Evolutionary conservation across 2,329 filamentous ascomycete species (phyloP), one percentile per base, ranked within the genome.

Genomic region (Pseudopyricularia javanii): DNA sequence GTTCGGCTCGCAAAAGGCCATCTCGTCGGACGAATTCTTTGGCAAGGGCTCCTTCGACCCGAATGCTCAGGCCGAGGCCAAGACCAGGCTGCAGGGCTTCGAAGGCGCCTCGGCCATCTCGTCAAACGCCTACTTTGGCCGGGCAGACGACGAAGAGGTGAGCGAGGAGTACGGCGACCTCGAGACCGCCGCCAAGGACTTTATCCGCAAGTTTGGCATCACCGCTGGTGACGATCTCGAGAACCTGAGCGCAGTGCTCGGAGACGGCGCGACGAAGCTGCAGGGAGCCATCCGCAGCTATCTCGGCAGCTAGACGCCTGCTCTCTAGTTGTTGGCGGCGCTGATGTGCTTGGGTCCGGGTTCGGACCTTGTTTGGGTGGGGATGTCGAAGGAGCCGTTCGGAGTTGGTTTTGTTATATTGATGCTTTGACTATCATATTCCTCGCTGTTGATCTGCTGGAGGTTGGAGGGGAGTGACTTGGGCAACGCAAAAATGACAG

Each of bases 21-120:
- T 98, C 60, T 96, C 90, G 0, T 96, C 91, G 0, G 93, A 98
- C 67, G 93, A 98, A 66, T 98, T 95, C 76, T 98, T 98, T 65
- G 90, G 91, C 62, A 91, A 93, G 66, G 88, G 90, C 52, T 73
- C 79, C 53, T 97, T 84, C 68, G 91, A 98, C 65, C 83, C 91
- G 35, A 76, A 76, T 53, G 81, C 85, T 8, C 86, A 93, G 64
- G 76, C 82, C 51, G 91, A 96, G 72, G 91, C 93, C 61, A 95
- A 95, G 74, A 76, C 78, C 24, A 82, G 93, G 40, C 79, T 98
- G 52, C 85, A 89, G 72, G 88, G 90, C 48, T 98, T 98, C 64
- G 91, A 97, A 69, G 90, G 93, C 47, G 91, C 93, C 11, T 85
- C 83, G 1, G 74, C 90, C 59, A 98, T 98, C 68, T 96, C 91